A percentile compares a stretch with the other conserved stretches of the same genome.
Conservation (phyloP, 2,329 filamentous ascomycete species). For the Aureobasidium lini region DNA sequence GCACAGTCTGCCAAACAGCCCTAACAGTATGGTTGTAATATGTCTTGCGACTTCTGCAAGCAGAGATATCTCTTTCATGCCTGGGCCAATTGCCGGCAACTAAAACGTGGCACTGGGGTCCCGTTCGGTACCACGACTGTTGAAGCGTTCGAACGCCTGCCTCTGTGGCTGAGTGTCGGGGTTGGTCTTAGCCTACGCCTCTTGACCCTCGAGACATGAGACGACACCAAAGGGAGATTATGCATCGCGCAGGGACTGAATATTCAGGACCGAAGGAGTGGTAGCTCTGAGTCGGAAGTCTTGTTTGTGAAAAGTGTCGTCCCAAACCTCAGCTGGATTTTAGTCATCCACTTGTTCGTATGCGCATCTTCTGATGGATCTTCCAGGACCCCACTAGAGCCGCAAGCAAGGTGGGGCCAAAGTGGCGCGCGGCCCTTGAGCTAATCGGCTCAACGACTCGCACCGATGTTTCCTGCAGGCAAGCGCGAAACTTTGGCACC, state of each 20-base stretch:
- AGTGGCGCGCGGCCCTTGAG: constrained; percentile 10
- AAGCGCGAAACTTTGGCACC: constrained; percentile 1
- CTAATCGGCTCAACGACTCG: constrained; percentile 10
- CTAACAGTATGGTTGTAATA: background rate
- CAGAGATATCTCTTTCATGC: background rate
- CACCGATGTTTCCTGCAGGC: background rate
- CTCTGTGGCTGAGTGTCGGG: constrained; percentile 2
- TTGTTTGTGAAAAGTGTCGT: background rate
- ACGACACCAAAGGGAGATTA: background rate
- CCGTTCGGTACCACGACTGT: constrained; percentile 10
- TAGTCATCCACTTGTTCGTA: constrained; percentile 8
- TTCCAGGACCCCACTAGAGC: constrained; percentile 9
- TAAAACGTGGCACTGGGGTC: constrained; percentile 11
- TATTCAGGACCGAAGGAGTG: background rate
- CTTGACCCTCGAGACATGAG: background rate
- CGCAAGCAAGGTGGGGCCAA: constrained; percentile 4
- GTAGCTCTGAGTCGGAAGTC: background rate
- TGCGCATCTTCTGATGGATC: constrained; percentile 5
- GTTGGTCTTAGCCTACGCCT: background rate
- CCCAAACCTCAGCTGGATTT: background rate
- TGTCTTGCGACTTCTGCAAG: background rate
- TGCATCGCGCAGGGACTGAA: background rate
- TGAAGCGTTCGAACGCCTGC: constrained; percentile 5
- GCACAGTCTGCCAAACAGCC: background rate
- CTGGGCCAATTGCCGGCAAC: constrained; percentile 4